Conservation (phyloP, 2,329 filamentous ascomycete genomes). For the Penicillium expansum region DNA sequence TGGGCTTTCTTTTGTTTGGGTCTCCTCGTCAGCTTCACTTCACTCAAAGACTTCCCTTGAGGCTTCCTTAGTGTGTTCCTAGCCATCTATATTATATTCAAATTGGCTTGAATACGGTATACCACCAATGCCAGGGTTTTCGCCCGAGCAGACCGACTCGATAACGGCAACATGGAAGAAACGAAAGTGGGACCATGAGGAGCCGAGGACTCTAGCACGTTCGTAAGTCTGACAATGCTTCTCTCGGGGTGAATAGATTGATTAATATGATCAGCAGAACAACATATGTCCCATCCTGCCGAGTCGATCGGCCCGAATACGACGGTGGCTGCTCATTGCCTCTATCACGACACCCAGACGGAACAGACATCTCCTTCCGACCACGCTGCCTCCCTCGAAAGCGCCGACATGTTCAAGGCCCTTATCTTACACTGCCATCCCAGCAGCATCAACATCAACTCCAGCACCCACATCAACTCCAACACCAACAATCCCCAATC, state of each 20-base stretch:
- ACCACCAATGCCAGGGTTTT: slow-evolving; percentile 19
- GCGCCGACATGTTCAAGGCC: slow-evolving; percentile 22
- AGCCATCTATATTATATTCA: background rate
- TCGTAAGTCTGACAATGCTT: slow-evolving; percentile 16
- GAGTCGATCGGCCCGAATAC: slow-evolving; percentile 16
- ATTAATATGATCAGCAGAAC: slow-evolving; percentile 10
- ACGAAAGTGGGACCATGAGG: slow-evolving; percentile 26
- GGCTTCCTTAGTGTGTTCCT: background rate
- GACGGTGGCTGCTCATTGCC: slow-evolving; percentile 12
- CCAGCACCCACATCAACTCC: background rate
- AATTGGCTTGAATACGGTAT: slow-evolving; percentile 6
- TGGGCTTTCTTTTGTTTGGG: slow-evolving; percentile 10
- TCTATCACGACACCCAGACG: slow-evolving; percentile 16
- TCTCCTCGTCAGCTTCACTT: slow-evolving; percentile 1
- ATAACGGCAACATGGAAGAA: slow-evolving; percentile 22
- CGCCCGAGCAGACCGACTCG: slow-evolving; percentile 15
- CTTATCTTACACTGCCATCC: slow-evolving; percentile 15
- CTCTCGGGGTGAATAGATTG: background rate
- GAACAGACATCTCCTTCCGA: slow-evolving; percentile 17
- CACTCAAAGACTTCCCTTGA: background rate
- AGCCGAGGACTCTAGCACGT: slow-evolving; percentile 11
- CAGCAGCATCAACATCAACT: slow-evolving; percentile 5
- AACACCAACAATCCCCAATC: slow-evolving; percentile 13
- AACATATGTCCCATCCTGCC: slow-evolving; percentile 13
- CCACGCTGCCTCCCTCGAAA: slow-evolving; percentile 28